Evolutionary conservation across 371 early-diverging fungal species (phyloP).

Genomic region (Smittium mucronatum): DNA sequence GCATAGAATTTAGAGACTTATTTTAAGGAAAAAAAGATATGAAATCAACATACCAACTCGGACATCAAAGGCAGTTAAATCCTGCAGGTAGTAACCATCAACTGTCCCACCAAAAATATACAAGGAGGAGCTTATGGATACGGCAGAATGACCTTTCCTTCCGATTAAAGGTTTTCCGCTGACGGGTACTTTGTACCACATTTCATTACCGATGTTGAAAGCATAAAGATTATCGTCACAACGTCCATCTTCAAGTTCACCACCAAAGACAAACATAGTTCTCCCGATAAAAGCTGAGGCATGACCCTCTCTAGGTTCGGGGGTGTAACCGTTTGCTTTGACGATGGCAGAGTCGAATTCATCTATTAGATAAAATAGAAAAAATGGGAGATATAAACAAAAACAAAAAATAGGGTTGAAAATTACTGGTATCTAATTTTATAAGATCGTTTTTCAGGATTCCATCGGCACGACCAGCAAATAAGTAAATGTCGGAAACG

Average conservation of each 20-base stretch:
- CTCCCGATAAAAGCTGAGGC: slow-evolving; percentile 53
- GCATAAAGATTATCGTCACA: slow-evolving; percentile 31
- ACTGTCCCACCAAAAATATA: slow-evolving; percentile 59
- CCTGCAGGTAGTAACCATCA: slow-evolving; percentile 52
- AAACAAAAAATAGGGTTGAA: background rate
- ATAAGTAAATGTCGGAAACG: no score
- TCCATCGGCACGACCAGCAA: no score
- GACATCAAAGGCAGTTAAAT: slow-evolving; percentile 52
- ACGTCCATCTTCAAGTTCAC: slow-evolving; percentile 42
- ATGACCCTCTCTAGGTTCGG: slow-evolving; percentile 51
- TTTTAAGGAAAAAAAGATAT: no score
- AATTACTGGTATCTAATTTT: slow-evolving; percentile 20
- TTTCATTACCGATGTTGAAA: slow-evolving; percentile 30
- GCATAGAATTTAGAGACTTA: no score
- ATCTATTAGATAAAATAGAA: slow-evolving; percentile 12
- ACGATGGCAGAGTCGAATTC: slow-evolving; percentile 16
- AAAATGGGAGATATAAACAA: background rate
- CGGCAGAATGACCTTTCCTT: slow-evolving; percentile 53
- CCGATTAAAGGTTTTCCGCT: slow-evolving; percentile 45
- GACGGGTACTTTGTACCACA: slow-evolving; percentile 37
- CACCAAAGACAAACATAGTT: slow-evolving; percentile 66
- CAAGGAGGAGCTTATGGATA: slow-evolving; percentile 46
- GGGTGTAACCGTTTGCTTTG: slow-evolving; percentile 43
- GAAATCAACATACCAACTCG: no score
- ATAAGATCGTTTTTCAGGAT: no score